phyloP scores from a whole-genome alignment of 305 asterid species.

The Salvia sclarea region DNA sequence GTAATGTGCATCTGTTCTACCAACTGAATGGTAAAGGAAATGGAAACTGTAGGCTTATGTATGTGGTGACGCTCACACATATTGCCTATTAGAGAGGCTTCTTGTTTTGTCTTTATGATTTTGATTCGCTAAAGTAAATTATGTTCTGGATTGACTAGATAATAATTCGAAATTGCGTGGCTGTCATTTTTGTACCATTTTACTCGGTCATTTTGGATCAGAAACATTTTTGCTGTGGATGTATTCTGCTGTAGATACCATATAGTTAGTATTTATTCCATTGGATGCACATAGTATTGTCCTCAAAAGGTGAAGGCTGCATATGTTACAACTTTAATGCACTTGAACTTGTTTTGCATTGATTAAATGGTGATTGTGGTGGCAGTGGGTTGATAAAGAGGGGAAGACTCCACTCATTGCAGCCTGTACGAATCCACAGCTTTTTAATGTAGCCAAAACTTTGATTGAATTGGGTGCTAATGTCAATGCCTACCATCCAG shows the following conservation, averaged over 20 bases:
- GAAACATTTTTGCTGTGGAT: not conserved
- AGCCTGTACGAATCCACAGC: constrained; percentile 79
- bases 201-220: not conserved
- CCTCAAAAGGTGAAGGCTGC: constrained; percentile 18
- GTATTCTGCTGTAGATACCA: not conserved
- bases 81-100: not conserved
- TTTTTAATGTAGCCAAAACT: constrained; percentile 69
- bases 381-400: constrained; percentile 85
- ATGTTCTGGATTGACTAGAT: not conserved
- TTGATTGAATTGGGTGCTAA: constrained; percentile 92
- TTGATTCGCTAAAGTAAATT: not conserved
- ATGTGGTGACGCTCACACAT: too few relatives aligned
- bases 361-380: constrained; percentile 37
- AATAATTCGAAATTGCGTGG: not conserved
- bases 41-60: too few relatives aligned
- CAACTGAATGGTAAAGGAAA: too few relatives aligned
- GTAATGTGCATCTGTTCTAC: not conserved
- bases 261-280: not conserved
- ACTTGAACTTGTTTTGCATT: not conserved
- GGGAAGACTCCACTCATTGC: constrained; percentile 83
- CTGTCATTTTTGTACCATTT: not conserved
- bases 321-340: not conserved
- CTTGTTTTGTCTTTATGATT: not conserved
- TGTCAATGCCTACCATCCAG: constrained; percentile 81
- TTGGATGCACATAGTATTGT: too few relatives aligned